These are phyloP conservation scores for Fusarium beomiforme DNA, from an alignment of 2,329 filamentous ascomycete species.

Conservation along the genomic window DNA sequence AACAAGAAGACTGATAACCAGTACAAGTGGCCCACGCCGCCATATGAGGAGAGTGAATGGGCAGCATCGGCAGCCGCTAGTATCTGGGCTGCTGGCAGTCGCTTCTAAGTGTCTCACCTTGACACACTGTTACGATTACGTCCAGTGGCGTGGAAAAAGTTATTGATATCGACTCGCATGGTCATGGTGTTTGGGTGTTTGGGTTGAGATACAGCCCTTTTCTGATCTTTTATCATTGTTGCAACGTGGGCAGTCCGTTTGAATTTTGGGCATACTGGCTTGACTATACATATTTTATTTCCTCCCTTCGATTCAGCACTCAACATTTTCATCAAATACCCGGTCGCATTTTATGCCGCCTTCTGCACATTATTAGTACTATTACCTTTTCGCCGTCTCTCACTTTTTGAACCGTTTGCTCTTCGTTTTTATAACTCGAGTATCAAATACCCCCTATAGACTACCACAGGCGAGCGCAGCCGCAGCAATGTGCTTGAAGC, in stretches of 20 bases:
- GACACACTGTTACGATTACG: constrained; percentile 35
- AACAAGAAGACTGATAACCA: constrained; percentile 64
- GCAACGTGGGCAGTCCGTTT: constrained; percentile 37
- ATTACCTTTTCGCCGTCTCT: constrained; percentile 34
- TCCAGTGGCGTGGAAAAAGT: constrained; percentile 42
- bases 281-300: constrained; percentile 45
- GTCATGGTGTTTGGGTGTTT: constrained; percentile 45
- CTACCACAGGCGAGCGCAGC: constrained; percentile 45
- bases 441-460: constrained; percentile 54
- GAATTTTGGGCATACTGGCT: constrained; percentile 40
- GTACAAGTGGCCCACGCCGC: constrained; percentile 92
- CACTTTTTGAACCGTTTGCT: constrained; percentile 32
- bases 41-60: constrained; percentile 95
- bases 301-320: constrained; percentile 42
- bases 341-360: constrained; percentile 35
- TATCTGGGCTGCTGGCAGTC: constrained; percentile 78
- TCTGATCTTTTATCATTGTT: constrained; percentile 27
- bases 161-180: constrained; percentile 42
- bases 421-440: constrained; percentile 43
- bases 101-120: constrained; percentile 56
- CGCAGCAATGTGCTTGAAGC: constrained; percentile 45
- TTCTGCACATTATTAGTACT: constrained; percentile 37
- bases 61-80: constrained; percentile 82
- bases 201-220: constrained; percentile 35
- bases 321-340: constrained; percentile 43